Evolutionary conservation across 176 grass and related monocot species (phyloP).

Genomic region (Bothriochloa decipiens): DNA sequence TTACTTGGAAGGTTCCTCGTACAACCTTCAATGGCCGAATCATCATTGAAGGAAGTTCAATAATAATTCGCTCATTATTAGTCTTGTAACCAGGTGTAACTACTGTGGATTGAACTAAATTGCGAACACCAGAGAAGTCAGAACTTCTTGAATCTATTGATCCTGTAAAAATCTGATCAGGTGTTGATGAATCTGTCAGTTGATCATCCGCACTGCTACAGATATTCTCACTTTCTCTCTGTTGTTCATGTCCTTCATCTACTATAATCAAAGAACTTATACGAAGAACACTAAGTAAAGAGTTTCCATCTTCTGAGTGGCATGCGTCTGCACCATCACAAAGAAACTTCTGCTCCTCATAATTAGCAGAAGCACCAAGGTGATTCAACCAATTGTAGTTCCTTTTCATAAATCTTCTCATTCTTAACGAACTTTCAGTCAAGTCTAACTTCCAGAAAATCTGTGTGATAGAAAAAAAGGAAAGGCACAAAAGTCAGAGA

Average conservation of each 20-base stretch:
- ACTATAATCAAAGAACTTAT: slow-evolving; percentile 71
- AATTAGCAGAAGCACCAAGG: slow-evolving; percentile 64
- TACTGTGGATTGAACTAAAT: slow-evolving; percentile 72
- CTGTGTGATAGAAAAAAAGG: slow-evolving; percentile 40
- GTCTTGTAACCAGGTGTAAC: slow-evolving; percentile 73
- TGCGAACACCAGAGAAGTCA: slow-evolving; percentile 61
- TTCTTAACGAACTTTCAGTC: slow-evolving; percentile 83
- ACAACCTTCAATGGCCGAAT: slow-evolving; percentile 88
- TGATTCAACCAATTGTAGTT: slow-evolving; percentile 78
- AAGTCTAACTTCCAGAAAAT: slow-evolving; percentile 88
- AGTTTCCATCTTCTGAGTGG: slow-evolving; percentile 41
- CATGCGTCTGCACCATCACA: slow-evolving; percentile 52
- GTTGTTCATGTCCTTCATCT: slow-evolving; percentile 67
- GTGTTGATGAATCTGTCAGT: slow-evolving; percentile 53
- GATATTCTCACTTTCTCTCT: slow-evolving; percentile 60
- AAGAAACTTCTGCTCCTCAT: slow-evolving; percentile 64
- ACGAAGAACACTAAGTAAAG: slow-evolving; percentile 57
- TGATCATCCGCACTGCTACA: slow-evolving; percentile 58
- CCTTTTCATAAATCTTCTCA: slow-evolving; percentile 96
- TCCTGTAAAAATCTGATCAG: slow-evolving; percentile 62
- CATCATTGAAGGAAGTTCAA: slow-evolving; percentile 89
- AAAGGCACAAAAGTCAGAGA: slow-evolving; percentile 28
- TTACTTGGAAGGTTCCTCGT: slow-evolving; percentile 95
- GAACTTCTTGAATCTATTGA: slow-evolving; percentile 77
- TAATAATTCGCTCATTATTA: slow-evolving; percentile 76